Percentiles rank a stretch among this genome's conserved stretches.
Conservation (phyloP, 2,329 filamentous ascomycete species). For the Blastomyces parvus region DNA sequence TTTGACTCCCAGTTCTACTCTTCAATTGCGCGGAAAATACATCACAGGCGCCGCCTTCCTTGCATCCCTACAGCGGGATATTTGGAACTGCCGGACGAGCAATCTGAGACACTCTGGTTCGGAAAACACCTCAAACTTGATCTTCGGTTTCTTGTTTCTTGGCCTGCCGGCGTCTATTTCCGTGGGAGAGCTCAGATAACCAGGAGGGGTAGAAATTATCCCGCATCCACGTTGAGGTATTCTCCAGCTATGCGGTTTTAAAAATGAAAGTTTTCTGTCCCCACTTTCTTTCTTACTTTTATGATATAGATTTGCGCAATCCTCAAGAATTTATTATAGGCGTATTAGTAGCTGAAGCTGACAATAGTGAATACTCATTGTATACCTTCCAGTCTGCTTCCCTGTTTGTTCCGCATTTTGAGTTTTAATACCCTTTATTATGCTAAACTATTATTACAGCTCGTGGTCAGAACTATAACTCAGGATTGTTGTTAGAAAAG, state of each 20-base stretch:
- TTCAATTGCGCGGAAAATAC: not conserved
- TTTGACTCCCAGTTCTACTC: not conserved
- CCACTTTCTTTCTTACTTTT: not conserved
- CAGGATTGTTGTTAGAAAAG: not conserved
- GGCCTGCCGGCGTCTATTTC: not conserved
- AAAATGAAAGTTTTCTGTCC: not conserved
- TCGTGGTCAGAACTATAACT: not conserved
- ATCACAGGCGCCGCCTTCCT: not conserved
- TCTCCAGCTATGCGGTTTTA: not conserved
- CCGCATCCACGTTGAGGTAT: not conserved
- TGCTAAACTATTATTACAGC: not conserved
- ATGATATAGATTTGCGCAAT: not conserved
- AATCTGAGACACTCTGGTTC: not conserved
- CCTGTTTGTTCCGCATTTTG: not conserved
- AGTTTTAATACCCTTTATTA: not conserved
- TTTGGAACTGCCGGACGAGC: not conserved
- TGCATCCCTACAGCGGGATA: not conserved
- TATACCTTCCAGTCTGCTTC: not conserved
- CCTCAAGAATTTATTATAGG: not conserved
- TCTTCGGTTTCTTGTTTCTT: not conserved
- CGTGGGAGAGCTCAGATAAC: not conserved
- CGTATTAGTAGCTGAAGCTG: not conserved
- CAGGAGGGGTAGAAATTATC: not conserved
- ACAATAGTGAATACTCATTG: not conserved
- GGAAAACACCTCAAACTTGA: not conserved